Conservation (phyloP, 495 filamentous ascomycete genomes). For the Jackrogersella minutella region DNA sequence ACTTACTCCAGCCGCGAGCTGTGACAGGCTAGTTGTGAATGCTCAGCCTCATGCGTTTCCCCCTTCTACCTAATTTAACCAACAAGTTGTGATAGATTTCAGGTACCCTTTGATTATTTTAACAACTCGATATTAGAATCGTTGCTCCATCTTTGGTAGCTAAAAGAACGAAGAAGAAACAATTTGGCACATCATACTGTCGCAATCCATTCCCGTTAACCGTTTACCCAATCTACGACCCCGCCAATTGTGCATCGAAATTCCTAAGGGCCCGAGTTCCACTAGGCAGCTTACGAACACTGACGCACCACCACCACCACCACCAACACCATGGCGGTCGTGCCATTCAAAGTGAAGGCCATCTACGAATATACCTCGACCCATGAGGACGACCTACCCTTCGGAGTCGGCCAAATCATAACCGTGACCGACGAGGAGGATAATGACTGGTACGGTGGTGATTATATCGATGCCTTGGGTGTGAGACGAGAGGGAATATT, state of each 20-base stretch:
- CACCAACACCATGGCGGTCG: constrained; percentile 77
- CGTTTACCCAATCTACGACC: constrained; percentile 27
- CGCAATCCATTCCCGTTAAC: constrained; percentile 35
- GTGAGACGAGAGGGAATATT: constrained; percentile 87
- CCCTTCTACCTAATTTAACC: constrained; percentile 37
- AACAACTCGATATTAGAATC: constrained; percentile 14
- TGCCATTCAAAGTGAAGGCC: constrained; percentile 92
- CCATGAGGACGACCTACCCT: constrained; percentile 94
- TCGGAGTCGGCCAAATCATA: constrained; percentile 84
- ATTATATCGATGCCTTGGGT: constrained; percentile 80
- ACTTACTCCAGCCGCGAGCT: constrained; percentile 43
- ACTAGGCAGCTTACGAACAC: constrained; percentile 11
- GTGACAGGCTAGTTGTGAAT: constrained; percentile 43
- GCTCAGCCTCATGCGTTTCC: constrained; percentile 42
- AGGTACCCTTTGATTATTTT: constrained; percentile 24
- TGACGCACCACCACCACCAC: too few species aligned
- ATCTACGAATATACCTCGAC: constrained; percentile 89
- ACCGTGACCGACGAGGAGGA: constrained; percentile 93
- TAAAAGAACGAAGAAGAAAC: constrained; percentile 7
- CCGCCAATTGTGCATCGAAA: constrained; percentile 33
- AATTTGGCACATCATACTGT: constrained; percentile 23
- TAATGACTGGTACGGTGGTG: constrained; percentile 92
- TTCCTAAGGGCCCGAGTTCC: constrained; percentile 8
- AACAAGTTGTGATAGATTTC: constrained; percentile 34
- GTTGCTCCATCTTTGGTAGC: constrained; percentile 9